A percentile compares a stretch with the other conserved stretches of the same genome.
phyloP scores from a whole-genome alignment of 345 rosid species.

The Syzygium grande region DNA sequence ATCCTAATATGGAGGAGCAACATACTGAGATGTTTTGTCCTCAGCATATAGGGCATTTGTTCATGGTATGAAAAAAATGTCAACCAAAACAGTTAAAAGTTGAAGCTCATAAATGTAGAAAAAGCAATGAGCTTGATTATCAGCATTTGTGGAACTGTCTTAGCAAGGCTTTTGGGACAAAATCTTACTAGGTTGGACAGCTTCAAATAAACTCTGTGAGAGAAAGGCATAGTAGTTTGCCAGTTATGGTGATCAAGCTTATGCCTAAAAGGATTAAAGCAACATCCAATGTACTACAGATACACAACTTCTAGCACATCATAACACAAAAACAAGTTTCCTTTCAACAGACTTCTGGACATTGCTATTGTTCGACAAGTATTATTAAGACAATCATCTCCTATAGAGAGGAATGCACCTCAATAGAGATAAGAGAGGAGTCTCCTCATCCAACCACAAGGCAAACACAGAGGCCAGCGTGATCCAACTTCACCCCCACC shows the following conservation, averaged over 20 bases:
- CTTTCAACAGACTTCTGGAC: not conserved
- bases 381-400: not conserved
- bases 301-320: not conserved
- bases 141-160: not conserved
- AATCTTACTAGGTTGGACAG: not conserved
- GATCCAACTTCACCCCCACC: not conserved
- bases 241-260: not conserved
- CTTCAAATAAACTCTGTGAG: not conserved
- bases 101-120: not conserved
- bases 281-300: not conserved
- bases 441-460: not conserved
- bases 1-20: not conserved
- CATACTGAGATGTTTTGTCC: not conserved
- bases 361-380: not conserved
- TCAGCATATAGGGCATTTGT: not conserved
- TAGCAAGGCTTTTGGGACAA: not conserved
- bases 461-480: not conserved
- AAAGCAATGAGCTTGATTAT: not conserved
- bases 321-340: not conserved
- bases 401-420: not conserved
- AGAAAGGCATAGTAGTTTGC: not conserved
- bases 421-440: not conserved
- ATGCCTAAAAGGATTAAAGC: not conserved
- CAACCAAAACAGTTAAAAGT: not conserved
- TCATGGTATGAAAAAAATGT: not conserved